Evolutionary conservation across 768 basidiomycete species (phyloP).

Genomic region (Russula abietina): DNA sequence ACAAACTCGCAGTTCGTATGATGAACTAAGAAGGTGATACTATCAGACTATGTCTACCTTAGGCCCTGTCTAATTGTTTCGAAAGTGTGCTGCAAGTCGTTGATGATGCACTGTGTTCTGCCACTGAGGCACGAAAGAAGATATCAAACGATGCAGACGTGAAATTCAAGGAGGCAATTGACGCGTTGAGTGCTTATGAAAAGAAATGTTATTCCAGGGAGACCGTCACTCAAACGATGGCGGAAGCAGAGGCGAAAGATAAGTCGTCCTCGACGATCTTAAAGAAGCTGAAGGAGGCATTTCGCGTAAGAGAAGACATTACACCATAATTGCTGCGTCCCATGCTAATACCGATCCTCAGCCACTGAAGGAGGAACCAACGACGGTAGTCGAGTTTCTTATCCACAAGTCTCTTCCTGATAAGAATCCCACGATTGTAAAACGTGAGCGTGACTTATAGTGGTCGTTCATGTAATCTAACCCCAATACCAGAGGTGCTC

Average conservation of each 20-base stretch:
- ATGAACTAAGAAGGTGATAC: background rate
- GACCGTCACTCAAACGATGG: background rate
- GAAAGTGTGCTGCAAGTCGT: background rate
- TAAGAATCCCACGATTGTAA: background rate
- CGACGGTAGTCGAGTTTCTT: background rate
- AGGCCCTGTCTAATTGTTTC: background rate
- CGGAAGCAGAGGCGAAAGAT: background rate
- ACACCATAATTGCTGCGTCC: too few species aligned
- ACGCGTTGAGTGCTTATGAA: background rate
- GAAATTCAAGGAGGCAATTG: background rate
- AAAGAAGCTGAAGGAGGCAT: background rate
- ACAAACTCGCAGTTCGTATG: background rate
- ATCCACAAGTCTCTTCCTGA: conserved; percentile 1
- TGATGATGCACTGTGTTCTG: conserved; percentile 1
- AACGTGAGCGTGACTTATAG: background rate
- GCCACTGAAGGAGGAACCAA: background rate
- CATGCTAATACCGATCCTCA: background rate
- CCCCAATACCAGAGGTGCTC: conserved; percentile 1
- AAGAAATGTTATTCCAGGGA: background rate
- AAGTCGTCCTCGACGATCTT: background rate
- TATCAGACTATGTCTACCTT: background rate
- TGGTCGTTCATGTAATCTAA: background rate
- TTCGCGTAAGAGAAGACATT: background rate
- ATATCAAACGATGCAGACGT: background rate
- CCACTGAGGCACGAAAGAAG: background rate